phyloP scores from a whole-genome alignment of 1,139 yeast species.

The Geotrichum macrosporum region DNA sequence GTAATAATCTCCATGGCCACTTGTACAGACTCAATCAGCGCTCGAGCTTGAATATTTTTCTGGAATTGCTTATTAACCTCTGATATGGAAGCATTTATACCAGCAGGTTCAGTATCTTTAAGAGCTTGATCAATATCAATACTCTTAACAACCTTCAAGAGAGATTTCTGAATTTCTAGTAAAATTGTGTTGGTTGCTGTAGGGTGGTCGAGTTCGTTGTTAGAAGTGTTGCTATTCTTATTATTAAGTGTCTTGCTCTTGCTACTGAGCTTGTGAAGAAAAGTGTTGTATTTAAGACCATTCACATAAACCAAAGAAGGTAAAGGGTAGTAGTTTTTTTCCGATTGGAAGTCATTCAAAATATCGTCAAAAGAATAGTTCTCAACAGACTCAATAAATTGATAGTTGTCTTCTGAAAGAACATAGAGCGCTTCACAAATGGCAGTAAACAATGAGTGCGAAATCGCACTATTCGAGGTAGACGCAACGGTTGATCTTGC shows the following conservation, averaged over 20 bases:
- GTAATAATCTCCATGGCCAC: conserved; percentile 70
- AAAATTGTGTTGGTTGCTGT: conserved; percentile 24
- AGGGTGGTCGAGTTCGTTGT: background rate
- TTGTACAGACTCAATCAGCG: conserved; percentile 58
- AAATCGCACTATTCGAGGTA: conserved; percentile 1
- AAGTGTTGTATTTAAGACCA: conserved; percentile 30
- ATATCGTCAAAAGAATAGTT: conserved; percentile 14
- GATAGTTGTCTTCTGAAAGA: conserved; percentile 30
- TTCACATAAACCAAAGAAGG: conserved; percentile 28
- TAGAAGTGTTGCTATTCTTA: background rate
- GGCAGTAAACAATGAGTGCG: conserved; percentile 20
- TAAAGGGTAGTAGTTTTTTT: conserved; percentile 20
- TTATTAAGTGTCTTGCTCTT: conserved; percentile 1
- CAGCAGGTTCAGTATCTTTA: conserved; percentile 35
- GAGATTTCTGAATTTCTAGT: conserved; percentile 27
- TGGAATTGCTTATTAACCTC: conserved; percentile 42
- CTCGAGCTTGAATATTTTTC: conserved; percentile 46
- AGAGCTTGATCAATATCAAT: conserved; percentile 46
- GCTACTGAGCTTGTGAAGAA: conserved; percentile 2
- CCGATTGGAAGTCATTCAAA: conserved; percentile 13
- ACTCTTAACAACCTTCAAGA: conserved; percentile 25
- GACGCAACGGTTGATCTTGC: conserved; percentile 12
- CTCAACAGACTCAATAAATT: conserved; percentile 20
- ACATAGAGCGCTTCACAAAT: conserved; percentile 28
- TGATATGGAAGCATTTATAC: conserved; percentile 24